Conservation (phyloP, 768 basidiomycete species). For the Leccinum variicolor region DNA sequence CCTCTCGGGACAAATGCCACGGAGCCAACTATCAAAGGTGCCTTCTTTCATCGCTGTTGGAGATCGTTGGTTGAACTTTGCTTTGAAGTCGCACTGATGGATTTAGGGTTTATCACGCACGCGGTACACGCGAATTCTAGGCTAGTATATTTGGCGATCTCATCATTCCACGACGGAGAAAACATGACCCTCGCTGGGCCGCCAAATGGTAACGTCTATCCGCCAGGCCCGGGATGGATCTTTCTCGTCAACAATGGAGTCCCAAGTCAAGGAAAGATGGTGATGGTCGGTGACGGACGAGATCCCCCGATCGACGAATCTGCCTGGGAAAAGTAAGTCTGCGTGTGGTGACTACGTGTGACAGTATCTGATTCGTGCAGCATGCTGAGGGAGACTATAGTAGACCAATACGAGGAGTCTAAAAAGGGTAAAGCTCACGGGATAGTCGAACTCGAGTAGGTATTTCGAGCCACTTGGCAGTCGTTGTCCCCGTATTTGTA, state of each 20-base stretch:
- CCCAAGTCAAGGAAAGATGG: constrained; percentile 57
- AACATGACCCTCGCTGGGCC: constrained; percentile 62
- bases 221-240: constrained; percentile 80
- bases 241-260: constrained; percentile 64
- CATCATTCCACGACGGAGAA: constrained; percentile 39
- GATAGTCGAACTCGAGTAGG: constrained; percentile 9
- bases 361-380: constrained; percentile 29
- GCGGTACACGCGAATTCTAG: constrained; percentile 73
- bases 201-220: constrained; percentile 61
- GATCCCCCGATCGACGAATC: constrained; percentile 54
- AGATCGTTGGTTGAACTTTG: constrained; percentile 5
- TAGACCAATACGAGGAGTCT: constrained; percentile 48
- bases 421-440: constrained; percentile 28
- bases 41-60: background rate
- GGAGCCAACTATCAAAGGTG: constrained; percentile 50
- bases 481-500: background rate
- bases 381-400: constrained; percentile 43
- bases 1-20: constrained; percentile 34
- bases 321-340: constrained; percentile 56
- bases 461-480: background rate
- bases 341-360: background rate
- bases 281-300: constrained; percentile 68
- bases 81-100: constrained; percentile 66
- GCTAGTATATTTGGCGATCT: constrained; percentile 59
- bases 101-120: constrained; percentile 80